Base-by-base conservation (phyloP, 495 filamentous ascomycete species). In the Penicillium verhagenii region DNA sequence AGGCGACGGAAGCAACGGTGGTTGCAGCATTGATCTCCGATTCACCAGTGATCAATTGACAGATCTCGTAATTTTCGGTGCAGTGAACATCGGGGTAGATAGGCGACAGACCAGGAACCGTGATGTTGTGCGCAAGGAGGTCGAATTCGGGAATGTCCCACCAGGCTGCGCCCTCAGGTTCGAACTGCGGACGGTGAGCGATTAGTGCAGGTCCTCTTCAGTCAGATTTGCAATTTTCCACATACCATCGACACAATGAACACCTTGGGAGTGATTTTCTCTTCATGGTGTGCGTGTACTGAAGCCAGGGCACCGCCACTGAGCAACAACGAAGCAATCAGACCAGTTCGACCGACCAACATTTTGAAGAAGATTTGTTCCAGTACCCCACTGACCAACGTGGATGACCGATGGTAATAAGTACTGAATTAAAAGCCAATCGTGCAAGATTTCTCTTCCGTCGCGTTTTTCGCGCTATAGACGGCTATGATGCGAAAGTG, bases 1-100 rank as follows among this genome's bases (percentile, higher is more conserved):
- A 77, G 24, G 81, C 69, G 11, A 90, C 69, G 0, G 86, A 75
- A 14, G 75, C 75, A 43, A 86, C 77, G 9, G 84, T 84, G 6
- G 75, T 63, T 4, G 88, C 88, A 6, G 88, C 87, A 65, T 92
- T 92, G 77, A 91, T 90, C 69, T 91, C 87, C 56, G 72, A 63
- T 49, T 81, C 83, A 4, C 74, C 75, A 9, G 80, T 84, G 29
- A 80, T 77, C 35, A 88, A 53, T 59, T 88, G 85, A 69, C 86
- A 89, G 42, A 88, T 60, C 5, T 76, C 77, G 24, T 78, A 70
- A 53, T 84, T 65, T 4, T 71, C 66, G 4, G 79, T 82, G 66
- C 86, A 91, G 67, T 87, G 82, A 14, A 84, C 81, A 23, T 85
- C 68, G 3, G 85, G 86, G 58, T 72, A 90, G 11, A 84, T 59